Evolutionary conservation across 2,329 filamentous ascomycete genomes (phyloP), one percentile per base, ranked within the genome.

Genomic region (Rutstroemia sp.): DNA sequence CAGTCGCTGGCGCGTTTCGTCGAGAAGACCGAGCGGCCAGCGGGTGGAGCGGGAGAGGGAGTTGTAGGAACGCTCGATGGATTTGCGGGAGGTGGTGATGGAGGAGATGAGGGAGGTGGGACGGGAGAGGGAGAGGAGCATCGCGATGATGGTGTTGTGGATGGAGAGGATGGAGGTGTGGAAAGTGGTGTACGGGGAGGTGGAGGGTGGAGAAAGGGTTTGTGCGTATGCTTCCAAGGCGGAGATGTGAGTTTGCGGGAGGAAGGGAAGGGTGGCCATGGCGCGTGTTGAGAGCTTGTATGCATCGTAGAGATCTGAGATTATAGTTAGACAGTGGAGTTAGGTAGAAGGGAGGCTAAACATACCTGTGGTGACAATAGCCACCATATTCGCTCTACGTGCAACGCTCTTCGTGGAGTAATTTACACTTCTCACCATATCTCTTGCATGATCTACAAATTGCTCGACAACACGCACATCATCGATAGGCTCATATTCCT

Each of bases 381-480:
- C 83, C 27, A 92, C 73, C 58, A 82, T 81, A 68, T 94, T 92
- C 23, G 87, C 84, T 56, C 90, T 82, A 57, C 92, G 84, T 40
- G 94, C 86, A 51, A 95, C 83, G 63, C 85, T 89, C 71, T 88
- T 89, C 0, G 88, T 92, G 54, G 89, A 87, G 65, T 87, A 85
- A 66, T 92, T 92, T 58, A 97, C 83, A 61, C 86, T 84, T 51
- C 91, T 85, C 40, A 99, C 86, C 71, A 91, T 92, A 55, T 97
- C 92, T 64, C 90, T 83, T 19, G 92, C 92, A 68, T 96, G 89
- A 52, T 90, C 86, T 53, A 96, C 86, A 71, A 99, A 96, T 64
- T 94, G 86, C 67, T 97, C 92, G 2, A 96, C 91, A 71, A 96
- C 92, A 27, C 85, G 82, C 48, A 92, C 82, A 61, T 94, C 88